Percentiles rank a stretch among this genome's conserved stretches.
phyloP scores from a whole-genome alignment of 2,329 filamentous ascomycete genomes.

The Colletotrichum sp. region DNA sequence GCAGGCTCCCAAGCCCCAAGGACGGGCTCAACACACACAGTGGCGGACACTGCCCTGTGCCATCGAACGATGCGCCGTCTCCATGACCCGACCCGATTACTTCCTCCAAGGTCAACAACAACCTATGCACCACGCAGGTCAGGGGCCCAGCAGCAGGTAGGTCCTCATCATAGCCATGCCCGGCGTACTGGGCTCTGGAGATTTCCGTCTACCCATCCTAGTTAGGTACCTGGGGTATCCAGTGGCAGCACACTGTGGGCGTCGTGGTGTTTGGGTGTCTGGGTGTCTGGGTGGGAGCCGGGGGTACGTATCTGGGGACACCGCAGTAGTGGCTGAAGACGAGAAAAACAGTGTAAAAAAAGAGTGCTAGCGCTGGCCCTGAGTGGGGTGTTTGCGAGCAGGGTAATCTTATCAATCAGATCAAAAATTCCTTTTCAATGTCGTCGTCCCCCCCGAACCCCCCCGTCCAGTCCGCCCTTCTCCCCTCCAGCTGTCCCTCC shows the following conservation, averaged over 20 bases:
- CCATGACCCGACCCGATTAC: background rate
- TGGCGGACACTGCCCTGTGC: background rate
- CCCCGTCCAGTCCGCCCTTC: background rate
- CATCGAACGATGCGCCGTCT: constrained; percentile 13
- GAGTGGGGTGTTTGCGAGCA: constrained; percentile 14
- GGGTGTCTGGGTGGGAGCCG: background rate
- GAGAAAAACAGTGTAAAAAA: background rate
- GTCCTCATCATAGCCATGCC: background rate
- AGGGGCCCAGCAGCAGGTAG: background rate
- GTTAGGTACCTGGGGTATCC: background rate
- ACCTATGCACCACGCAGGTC: background rate
- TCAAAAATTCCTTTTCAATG: constrained; percentile 28
- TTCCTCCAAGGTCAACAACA: background rate
- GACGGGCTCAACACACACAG: background rate
- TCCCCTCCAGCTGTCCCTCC: constrained; percentile 24
- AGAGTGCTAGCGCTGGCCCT: constrained; percentile 4
- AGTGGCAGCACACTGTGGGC: background rate
- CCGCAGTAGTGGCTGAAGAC: background rate
- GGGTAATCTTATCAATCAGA: constrained; percentile 54
- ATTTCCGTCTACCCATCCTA: background rate
- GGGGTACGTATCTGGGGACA: background rate
- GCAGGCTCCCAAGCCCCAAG: background rate
- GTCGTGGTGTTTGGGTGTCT: background rate
- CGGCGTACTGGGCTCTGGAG: background rate
- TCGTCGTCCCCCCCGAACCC: background rate